These are phyloP conservation scores for Salvia sclarea DNA, from an alignment of 305 asterid genomes.

Conservation along the genomic window DNA sequence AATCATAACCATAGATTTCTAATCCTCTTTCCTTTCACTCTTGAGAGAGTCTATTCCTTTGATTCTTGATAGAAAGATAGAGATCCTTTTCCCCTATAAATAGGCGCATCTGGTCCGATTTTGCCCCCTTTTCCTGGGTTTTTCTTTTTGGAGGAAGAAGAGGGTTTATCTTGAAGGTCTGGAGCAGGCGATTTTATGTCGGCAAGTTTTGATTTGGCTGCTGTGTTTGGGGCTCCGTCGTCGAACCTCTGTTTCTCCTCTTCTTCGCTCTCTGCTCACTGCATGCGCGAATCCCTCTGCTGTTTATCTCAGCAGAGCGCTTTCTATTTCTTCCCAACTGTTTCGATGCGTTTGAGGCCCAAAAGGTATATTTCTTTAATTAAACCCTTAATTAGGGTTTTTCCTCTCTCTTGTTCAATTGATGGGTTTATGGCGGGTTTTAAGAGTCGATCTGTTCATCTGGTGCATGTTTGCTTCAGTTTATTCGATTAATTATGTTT, in stretches of 20 bases:
- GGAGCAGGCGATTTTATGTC: conserved; percentile 64
- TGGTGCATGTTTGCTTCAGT: conserved; percentile 25
- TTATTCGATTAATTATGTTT: background rate
- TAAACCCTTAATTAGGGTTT: conserved; percentile 41
- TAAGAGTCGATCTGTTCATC: conserved; percentile 55
- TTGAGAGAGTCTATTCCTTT: conserved; percentile 11
- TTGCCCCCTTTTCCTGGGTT: conserved; percentile 21
- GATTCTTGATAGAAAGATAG: conserved; percentile 23
- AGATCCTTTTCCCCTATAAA: conserved; percentile 31
- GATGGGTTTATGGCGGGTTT: conserved; percentile 21
- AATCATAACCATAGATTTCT: conserved; percentile 56
- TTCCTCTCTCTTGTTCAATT: background rate
- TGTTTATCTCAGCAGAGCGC: conserved; percentile 58
- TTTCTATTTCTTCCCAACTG: conserved; percentile 42
- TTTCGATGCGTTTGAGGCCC: conserved; percentile 99
- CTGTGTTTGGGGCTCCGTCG: conserved; percentile 54
- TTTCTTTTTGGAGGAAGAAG: conserved; percentile 3
- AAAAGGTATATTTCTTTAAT: conserved; percentile 51
- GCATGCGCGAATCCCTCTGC: conserved; percentile 57
- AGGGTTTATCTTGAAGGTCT: conserved; percentile 23
- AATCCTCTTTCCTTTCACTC: conserved; percentile 41
- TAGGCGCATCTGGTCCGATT: conserved; percentile 38
- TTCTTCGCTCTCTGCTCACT: conserved; percentile 30
- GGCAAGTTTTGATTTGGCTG: conserved; percentile 57
- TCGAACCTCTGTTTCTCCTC: conserved; percentile 52